phyloP scores from a whole-genome alignment of 176 grass and related monocot genomes.

The Tuctoria greenei region DNA sequence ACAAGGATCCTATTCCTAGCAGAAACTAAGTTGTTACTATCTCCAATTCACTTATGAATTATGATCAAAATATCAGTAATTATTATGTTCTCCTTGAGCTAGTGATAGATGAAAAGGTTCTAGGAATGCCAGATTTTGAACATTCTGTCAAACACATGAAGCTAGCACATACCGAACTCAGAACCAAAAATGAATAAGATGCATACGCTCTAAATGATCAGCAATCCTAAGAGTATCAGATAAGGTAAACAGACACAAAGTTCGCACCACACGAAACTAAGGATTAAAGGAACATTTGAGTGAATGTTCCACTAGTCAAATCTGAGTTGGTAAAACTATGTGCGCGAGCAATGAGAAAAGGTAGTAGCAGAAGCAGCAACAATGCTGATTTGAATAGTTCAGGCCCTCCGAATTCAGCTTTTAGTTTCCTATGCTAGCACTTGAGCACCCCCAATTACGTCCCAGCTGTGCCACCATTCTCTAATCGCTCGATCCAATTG shows the following conservation, averaged over 20 bases:
- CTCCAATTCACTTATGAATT: constrained; percentile 5
- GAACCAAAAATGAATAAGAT: constrained; percentile 3
- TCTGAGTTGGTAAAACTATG: constrained; percentile 21
- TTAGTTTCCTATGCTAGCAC: constrained; percentile 13
- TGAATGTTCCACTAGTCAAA: constrained; percentile 29
- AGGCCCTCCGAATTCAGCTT: constrained; percentile 15
- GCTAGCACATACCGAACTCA: constrained; percentile 8
- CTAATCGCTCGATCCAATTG: constrained; percentile 23
- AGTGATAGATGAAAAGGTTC: constrained; percentile 2
- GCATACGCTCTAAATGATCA: neutral
- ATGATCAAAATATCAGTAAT: constrained; percentile 12
- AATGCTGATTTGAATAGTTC: constrained; percentile 16
- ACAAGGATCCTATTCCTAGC: neutral
- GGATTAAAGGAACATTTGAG: constrained; percentile 13
- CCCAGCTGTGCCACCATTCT: neutral
- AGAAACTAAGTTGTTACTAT: constrained; percentile 22
- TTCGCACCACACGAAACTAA: constrained; percentile 6
- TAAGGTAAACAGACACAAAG: neutral
- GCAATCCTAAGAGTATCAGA: neutral
- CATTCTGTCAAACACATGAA: neutral
- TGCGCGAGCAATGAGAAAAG: constrained; percentile 35
- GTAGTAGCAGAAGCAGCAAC: neutral
- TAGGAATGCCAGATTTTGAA: constrained; percentile 8
- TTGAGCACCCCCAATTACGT: constrained; percentile 14
- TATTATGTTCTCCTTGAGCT: constrained; percentile 9